Conservation (phyloP, 2,329 filamentous ascomycete species). For the Aspergillus carbonarius region DNA sequence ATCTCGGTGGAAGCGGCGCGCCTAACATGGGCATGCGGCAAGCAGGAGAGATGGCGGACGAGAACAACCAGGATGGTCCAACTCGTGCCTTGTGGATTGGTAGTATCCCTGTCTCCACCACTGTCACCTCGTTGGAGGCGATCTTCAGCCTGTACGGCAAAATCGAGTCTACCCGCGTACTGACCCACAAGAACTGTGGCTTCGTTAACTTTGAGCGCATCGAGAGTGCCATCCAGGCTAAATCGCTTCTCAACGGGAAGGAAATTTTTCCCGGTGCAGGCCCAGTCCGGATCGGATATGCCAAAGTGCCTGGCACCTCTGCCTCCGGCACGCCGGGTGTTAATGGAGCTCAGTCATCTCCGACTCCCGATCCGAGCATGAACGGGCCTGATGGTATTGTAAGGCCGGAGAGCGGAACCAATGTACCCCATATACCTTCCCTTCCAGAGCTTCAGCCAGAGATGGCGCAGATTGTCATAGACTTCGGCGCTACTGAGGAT, state of each 20-base stretch:
- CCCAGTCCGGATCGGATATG: slow-evolving; percentile 93
- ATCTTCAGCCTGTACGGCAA: slow-evolving; percentile 93
- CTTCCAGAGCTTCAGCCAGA: slow-evolving; percentile 77
- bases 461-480: slow-evolving; percentile 79
- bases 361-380: slow-evolving; percentile 80
- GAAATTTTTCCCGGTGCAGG: slow-evolving; percentile 98
- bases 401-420: slow-evolving; percentile 33
- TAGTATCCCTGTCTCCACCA: slow-evolving; percentile 95
- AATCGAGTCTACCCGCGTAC: slow-evolving; percentile 85
- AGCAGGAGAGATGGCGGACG: slow-evolving; percentile 66
- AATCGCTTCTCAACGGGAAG: slow-evolving; percentile 85
- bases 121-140: slow-evolving; percentile 87
- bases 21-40: slow-evolving; percentile 64
- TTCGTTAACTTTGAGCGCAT: slow-evolving; percentile 96
- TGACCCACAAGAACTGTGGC: slow-evolving; percentile 98
- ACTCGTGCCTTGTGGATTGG: slow-evolving; percentile 96
- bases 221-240: slow-evolving; percentile 87
- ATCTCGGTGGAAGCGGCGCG: slow-evolving; percentile 48
- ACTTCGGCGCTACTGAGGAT: slow-evolving; percentile 81
- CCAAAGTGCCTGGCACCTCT: slow-evolving; percentile 88
- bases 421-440: slow-evolving; percentile 61
- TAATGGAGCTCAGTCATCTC: slow-evolving; percentile 83
- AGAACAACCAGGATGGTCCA: slow-evolving; percentile 79
- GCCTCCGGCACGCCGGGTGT: slow-evolving; percentile 77
- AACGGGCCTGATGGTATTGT: slow-evolving; percentile 31